Conservation (phyloP, 345 rosid species). For the Laguncularia racemosa region DNA sequence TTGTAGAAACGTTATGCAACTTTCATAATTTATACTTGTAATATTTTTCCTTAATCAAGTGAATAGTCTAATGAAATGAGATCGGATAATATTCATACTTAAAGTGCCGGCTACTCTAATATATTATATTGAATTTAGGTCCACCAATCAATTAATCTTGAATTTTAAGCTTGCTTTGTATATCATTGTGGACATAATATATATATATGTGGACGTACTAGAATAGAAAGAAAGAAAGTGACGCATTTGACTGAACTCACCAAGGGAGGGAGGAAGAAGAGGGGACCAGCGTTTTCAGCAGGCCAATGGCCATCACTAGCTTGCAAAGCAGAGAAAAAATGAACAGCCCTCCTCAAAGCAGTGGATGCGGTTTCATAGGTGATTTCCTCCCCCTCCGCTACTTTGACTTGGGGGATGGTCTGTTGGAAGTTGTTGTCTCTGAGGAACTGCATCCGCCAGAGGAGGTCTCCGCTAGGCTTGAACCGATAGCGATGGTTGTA, state of each 20-base stretch:
- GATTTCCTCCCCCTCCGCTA: constrained; percentile 22
- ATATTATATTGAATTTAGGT: too few species aligned
- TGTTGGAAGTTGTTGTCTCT: constrained; percentile 24
- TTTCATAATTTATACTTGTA: too few species aligned
- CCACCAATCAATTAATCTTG: too few species aligned
- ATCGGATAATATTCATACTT: too few species aligned
- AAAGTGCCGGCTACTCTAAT: too few species aligned
- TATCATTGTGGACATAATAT: too few species aligned
- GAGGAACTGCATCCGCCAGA: constrained; percentile 25
- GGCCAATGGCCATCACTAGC: constrained; percentile 36
- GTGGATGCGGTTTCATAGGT: constrained; percentile 18
- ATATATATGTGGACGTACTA: too few species aligned
- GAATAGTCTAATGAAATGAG: too few species aligned
- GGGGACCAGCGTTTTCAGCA: constrained; percentile 33
- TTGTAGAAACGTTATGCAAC: too few species aligned
- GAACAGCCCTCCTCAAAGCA: constrained; percentile 20
- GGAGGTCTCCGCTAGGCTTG: constrained; percentile 18
- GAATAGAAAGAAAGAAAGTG: not conserved
- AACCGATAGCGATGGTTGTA: constrained; percentile 15
- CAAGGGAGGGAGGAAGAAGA: constrained; percentile 25
- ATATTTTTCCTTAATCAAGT: too few species aligned
- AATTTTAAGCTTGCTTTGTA: too few species aligned
- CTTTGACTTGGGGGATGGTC: constrained; percentile 19
- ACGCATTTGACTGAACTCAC: not conserved
- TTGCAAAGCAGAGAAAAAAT: constrained; percentile 30